Percentiles rank a stretch among this genome's conserved stretches.
These are phyloP conservation scores for Yamadazyma diddensiae DNA, from an alignment of 1,139 yeast species.

Conservation along the genomic window DNA sequence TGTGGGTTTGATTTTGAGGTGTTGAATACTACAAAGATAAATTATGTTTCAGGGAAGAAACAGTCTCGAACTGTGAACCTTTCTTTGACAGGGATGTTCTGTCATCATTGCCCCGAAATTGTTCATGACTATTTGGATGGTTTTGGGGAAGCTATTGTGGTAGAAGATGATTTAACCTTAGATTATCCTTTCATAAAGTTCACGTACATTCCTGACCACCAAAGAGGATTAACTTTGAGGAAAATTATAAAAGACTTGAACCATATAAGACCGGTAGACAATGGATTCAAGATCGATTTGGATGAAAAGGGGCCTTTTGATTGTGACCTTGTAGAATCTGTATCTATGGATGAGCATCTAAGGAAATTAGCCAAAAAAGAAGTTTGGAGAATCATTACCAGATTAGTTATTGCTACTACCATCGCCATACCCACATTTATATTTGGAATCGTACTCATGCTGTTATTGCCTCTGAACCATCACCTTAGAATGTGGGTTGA, in stretches of 20 bases:
- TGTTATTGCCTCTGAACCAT: conserved; percentile 47
- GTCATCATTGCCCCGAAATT: conserved; percentile 64
- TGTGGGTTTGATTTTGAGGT: conserved; percentile 63
- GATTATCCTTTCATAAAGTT: conserved; percentile 57
- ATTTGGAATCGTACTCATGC: conserved; percentile 69
- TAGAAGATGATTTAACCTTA: conserved; percentile 55
- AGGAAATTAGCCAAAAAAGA: conserved; percentile 50
- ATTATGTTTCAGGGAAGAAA: conserved; percentile 44
- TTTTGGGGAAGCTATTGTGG: conserved; percentile 57
- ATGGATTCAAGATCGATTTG: conserved; percentile 21
- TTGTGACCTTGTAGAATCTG: conserved; percentile 54
- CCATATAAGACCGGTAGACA: conserved; percentile 31
- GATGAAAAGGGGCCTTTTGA: conserved; percentile 35
- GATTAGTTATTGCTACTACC: conserved; percentile 45
- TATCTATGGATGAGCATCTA: conserved; percentile 64
- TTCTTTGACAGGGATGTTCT: conserved; percentile 66
- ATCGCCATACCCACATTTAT: conserved; percentile 62
- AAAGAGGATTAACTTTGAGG: conserved; percentile 46
- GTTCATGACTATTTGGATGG: conserved; percentile 48
- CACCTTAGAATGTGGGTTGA: conserved; percentile 52
- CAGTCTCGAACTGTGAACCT: conserved; percentile 55
- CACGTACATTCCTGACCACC: conserved; percentile 60
- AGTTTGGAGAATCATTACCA: conserved; percentile 39
- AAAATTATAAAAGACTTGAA: conserved; percentile 49
- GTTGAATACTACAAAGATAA: conserved; percentile 35